Evolutionary conservation across 495 filamentous ascomycete genomes (phyloP).

Genomic region (Corynascus novoguineensis): DNA sequence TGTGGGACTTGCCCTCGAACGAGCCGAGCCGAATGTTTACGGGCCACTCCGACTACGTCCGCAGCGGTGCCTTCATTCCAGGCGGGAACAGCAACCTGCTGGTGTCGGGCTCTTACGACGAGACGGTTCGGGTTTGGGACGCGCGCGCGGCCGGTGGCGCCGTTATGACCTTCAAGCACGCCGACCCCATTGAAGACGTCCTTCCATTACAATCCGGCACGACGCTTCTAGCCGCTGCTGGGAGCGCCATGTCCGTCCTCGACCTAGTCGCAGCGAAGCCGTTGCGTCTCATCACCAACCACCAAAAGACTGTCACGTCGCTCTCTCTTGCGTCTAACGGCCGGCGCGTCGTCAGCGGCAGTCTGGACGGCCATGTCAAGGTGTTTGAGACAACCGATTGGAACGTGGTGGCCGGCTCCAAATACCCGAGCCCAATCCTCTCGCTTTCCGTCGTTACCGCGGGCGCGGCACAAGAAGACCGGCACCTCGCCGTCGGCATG

Average conservation of each 20-base stretch:
- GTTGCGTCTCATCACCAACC: slow-evolving; percentile 77
- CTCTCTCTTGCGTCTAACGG: slow-evolving; percentile 70
- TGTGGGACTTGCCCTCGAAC: slow-evolving; percentile 89
- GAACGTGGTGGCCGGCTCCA: slow-evolving; percentile 87
- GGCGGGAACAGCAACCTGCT: slow-evolving; percentile 67
- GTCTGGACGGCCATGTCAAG: slow-evolving; percentile 93
- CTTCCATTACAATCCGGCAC: slow-evolving; percentile 81
- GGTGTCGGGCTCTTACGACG: slow-evolving; percentile 88
- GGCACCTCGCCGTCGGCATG: slow-evolving; percentile 91
- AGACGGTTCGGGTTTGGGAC: slow-evolving; percentile 92
- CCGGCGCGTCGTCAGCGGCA: slow-evolving; percentile 75
- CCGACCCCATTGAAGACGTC: slow-evolving; percentile 76
- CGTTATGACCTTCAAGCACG: slow-evolving; percentile 89
- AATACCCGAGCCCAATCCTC: slow-evolving; percentile 86
- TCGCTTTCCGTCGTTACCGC: slow-evolving; percentile 68
- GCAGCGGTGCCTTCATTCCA: slow-evolving; percentile 79
- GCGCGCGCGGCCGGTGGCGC: slow-evolving; percentile 60
- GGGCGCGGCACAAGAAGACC: slow-evolving; percentile 67
- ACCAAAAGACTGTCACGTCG: slow-evolving; percentile 95
- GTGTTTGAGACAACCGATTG: slow-evolving; percentile 86
- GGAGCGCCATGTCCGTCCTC: slow-evolving; percentile 86
- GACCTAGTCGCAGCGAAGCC: slow-evolving; percentile 90
- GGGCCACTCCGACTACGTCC: slow-evolving; percentile 92
- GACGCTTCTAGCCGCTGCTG: slow-evolving; percentile 75
- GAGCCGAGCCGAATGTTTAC: slow-evolving; percentile 66